phyloP scores from a whole-genome alignment of 306 rosid species.

The Quercus variabilis region DNA sequence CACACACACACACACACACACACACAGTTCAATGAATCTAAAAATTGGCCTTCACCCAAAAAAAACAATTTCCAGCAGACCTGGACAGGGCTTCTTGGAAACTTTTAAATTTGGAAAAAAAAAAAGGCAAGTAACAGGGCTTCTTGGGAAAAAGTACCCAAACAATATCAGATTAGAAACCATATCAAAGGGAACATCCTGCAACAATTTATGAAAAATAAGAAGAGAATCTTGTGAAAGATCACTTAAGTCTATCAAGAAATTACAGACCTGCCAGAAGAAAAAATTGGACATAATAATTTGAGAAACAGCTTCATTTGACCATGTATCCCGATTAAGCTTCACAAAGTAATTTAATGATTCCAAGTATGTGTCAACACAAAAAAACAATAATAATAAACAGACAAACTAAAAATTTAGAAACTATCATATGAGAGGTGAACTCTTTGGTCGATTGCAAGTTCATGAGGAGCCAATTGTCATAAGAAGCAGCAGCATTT shows the following conservation, averaged over 20 bases:
- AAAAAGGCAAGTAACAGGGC: too few relatives aligned
- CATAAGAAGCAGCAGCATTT: slow-evolving; percentile 61
- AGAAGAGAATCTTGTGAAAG: background rate
- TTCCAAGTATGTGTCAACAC: slow-evolving; percentile 10
- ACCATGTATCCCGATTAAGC: slow-evolving; percentile 99
- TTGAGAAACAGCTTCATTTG: slow-evolving; percentile 97
- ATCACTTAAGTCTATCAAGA: slow-evolving; percentile 10
- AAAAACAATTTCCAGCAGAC: background rate
- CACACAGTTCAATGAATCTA: background rate
- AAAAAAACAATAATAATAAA: background rate
- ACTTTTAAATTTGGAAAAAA: too few relatives aligned
- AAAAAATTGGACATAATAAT: slow-evolving; percentile 78
- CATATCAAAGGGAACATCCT: background rate
- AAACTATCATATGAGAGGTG: slow-evolving; percentile 91
- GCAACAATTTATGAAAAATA: background rate
- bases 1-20: background rate
- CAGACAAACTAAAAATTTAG: background rate
- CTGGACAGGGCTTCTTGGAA: background rate
- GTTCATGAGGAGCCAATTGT: slow-evolving; percentile 93
- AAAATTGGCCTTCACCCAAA: background rate
- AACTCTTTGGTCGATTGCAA: slow-evolving; percentile 93
- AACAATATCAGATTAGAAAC: background rate
- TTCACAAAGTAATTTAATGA: slow-evolving; percentile 36
- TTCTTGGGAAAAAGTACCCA: background rate
- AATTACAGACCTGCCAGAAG: slow-evolving; percentile 88